phyloP scores from a whole-genome alignment of 345 rosid genomes.

The Laguncularia racemosa region DNA sequence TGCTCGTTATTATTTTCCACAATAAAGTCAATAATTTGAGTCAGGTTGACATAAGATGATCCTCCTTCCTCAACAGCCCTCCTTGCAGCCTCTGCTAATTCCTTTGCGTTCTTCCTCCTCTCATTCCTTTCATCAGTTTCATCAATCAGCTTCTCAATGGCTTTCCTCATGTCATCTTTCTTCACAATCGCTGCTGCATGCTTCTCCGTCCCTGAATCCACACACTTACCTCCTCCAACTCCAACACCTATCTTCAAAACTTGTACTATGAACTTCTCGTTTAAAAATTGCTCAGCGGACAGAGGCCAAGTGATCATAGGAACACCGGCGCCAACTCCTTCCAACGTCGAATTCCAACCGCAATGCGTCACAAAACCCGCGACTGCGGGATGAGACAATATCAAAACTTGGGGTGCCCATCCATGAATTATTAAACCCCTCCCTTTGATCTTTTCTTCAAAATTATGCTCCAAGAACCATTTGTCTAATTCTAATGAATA shows the following conservation, averaged over 20 bases:
- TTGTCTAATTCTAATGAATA: conserved; percentile 4
- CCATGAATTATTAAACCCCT: conserved; percentile 22
- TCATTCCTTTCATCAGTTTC: conserved; percentile 13
- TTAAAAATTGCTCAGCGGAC: conserved; percentile 23
- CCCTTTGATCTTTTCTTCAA: conserved; percentile 16
- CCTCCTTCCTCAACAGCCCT: conserved; percentile 16
- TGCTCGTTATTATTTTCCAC: too few species aligned
- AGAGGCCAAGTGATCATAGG: conserved; percentile 28
- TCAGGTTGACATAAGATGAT: conserved; percentile 17
- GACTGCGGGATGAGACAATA: conserved; percentile 26
- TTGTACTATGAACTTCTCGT: conserved; percentile 29
- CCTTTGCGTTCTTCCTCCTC: conserved; percentile 19
- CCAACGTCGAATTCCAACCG: conserved; percentile 27
- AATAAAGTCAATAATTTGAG: too few species aligned
- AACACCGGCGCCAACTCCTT: conserved; percentile 19
- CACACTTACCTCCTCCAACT: conserved; percentile 25
- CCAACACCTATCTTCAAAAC: conserved; percentile 28
- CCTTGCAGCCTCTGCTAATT: conserved; percentile 15
- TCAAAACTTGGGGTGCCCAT: conserved; percentile 31
- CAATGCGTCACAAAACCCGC: conserved; percentile 31
- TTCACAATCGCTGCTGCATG: conserved; percentile 14
- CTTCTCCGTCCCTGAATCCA: conserved; percentile 27
- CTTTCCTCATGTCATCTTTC: conserved; percentile 13
- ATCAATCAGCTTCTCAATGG: conserved; percentile 10
- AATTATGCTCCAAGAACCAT: conserved; percentile 11